Base-by-base conservation (phyloP, 2,329 filamentous ascomycete species). In the Ascochyta koolunga region DNA sequence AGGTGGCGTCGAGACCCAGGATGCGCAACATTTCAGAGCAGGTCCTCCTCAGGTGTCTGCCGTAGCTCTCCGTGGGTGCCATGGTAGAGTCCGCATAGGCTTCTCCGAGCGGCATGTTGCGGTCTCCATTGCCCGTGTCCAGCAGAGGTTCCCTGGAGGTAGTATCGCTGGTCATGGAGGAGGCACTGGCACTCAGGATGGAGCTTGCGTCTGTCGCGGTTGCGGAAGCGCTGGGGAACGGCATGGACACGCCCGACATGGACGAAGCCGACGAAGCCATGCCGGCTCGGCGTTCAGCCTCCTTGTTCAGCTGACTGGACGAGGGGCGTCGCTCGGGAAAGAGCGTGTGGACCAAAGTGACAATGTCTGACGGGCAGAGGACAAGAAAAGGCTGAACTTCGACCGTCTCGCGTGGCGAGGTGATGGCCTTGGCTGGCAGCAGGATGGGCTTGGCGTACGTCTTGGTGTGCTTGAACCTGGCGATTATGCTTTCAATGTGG, bases 371-470 rank as follows among this genome's bases (percentile, higher is more conserved):
- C 31, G 90, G 86, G 68, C 89, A 90, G 61, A 96, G 77, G 29
- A 93, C 89, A 66, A 96, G 79, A 68, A 91, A 95, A 27, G 88
- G 89, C 67, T 89, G 89, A 9, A 91, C 88, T 72, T 91, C 89
- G 18, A 83, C 83, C n/a, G 89, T 91, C 73, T 92, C 89, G 57
- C 88, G 80, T 10, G 90, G 78, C 4, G 88, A 90, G 5, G 87
- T 88, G 58, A 90, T 86, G 47, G 86, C 89, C 60, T 88, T 84
- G 21, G 88, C 88, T 1, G 87, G 88, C 9, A 91, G 79, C 11
- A 91, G 79, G 61, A 88, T 86, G 19, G 86, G 78, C 71, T 76
- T 80, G 1, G 73, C 56, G 73, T 67, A 80, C 79, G 55, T 71
- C 47, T 70, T 73, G 35, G 68, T 69, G 47, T 73, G 67, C 57